Evolutionary conservation across 495 filamentous ascomycete species (phyloP).

Genomic region (Aspergillus sparsus): DNA sequence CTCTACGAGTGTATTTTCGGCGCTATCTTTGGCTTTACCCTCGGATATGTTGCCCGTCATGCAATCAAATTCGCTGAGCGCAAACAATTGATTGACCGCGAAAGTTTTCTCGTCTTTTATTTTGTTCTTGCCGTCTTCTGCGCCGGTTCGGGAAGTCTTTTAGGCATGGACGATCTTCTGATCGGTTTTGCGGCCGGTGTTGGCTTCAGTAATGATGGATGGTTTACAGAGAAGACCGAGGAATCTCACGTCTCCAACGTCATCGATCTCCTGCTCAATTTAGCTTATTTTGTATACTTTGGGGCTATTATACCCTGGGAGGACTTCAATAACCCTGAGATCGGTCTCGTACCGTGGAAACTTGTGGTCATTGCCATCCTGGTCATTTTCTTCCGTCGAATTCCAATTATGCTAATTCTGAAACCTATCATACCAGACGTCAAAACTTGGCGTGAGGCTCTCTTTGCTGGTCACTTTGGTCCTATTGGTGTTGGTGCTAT

Average conservation of each 20-base stretch:
- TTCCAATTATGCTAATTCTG: slow-evolving; percentile 89
- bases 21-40: slow-evolving; percentile 79
- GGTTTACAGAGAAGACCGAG: slow-evolving; percentile 98
- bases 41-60: slow-evolving; percentile 88
- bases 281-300: slow-evolving; percentile 97
- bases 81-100: slow-evolving; percentile 85
- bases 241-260: slow-evolving; percentile 99
- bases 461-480: slow-evolving; percentile 98
- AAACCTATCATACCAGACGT: slow-evolving; percentile 96
- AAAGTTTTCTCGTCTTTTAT: slow-evolving; percentile 98
- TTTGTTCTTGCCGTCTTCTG: slow-evolving; percentile 96
- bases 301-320: slow-evolving; percentile 97
- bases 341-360: slow-evolving; percentile 82
- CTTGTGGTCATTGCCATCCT: slow-evolving; percentile 86
- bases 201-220: slow-evolving; percentile 98
- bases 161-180: slow-evolving; percentile 94
- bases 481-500: slow-evolving; percentile 98
- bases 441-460: slow-evolving; percentile 96
- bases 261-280: slow-evolving; percentile 94
- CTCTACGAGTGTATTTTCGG: slow-evolving; percentile 97
- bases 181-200: slow-evolving; percentile 95
- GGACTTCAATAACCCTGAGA: slow-evolving; percentile 68
- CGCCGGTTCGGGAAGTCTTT: slow-evolving; percentile 86
- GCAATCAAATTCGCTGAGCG: slow-evolving; percentile 88
- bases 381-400: slow-evolving; percentile 93